A percentile compares a stretch with the other conserved stretches of the same genome.
Evolutionary conservation across 176 grass and related monocot species (phyloP).

Genomic region (Hsuehochloa calcarea): DNA sequence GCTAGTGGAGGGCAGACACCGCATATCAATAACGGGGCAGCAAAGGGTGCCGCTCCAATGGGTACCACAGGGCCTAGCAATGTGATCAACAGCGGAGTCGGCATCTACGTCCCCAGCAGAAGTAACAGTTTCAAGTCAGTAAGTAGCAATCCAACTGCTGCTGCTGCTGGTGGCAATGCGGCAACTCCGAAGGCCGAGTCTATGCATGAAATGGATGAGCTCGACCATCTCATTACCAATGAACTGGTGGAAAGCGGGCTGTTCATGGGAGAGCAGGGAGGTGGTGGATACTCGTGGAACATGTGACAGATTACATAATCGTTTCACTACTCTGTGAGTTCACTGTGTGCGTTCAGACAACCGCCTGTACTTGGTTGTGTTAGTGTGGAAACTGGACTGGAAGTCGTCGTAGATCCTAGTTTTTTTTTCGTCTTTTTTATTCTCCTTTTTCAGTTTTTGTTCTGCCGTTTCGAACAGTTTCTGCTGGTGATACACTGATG

Average conservation of each 20-base stretch:
- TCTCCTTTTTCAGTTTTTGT: neutral
- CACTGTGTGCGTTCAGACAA: neutral
- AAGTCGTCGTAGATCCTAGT: constrained; percentile 24
- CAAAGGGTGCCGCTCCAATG: constrained; percentile 11
- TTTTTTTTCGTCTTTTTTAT: neutral
- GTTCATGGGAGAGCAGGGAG: constrained; percentile 50
- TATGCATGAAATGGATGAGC: constrained; percentile 62
- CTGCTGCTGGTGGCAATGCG: constrained; percentile 35
- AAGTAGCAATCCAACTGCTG: constrained; percentile 59
- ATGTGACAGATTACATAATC: constrained; percentile 15
- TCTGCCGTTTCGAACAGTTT: neutral
- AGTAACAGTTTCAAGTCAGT: constrained; percentile 86
- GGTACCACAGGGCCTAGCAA: constrained; percentile 39
- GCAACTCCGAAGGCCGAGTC: constrained; percentile 44
- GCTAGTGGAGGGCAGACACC: constrained; percentile 20
- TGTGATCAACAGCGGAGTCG: constrained; percentile 39
- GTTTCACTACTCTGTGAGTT: neutral
- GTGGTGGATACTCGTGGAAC: constrained; percentile 43
- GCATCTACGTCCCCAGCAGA: constrained; percentile 36
- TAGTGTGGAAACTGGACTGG: neutral
- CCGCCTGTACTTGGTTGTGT: neutral
- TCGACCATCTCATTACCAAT: constrained; percentile 37
- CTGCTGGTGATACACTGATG: constrained; percentile 27
- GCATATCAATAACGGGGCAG: constrained; percentile 1
- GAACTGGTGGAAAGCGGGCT: constrained; percentile 58